Base-by-base conservation (phyloP, 2,329 filamentous ascomycete genomes). In the Mariannaea sp. region DNA sequence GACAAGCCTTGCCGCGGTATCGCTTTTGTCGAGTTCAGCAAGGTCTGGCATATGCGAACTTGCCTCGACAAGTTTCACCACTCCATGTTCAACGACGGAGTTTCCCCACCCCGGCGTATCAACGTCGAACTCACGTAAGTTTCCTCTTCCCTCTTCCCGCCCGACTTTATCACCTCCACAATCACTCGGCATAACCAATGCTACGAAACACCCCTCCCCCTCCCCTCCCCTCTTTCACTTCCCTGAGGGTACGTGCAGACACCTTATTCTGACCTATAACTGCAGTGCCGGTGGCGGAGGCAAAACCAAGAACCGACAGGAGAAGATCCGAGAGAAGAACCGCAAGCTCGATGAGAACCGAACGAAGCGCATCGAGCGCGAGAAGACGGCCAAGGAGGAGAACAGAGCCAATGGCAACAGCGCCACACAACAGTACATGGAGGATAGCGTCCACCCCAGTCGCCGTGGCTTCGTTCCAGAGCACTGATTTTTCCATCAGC, bases 11-110 rank as follows among this genome's bases (percentile, higher is more conserved):
- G 84, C 67, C 87, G 87, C 62, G 90, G 91, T 29, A 88, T 89
- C 65, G 91, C 90, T 5, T 96, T 97, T 72, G 79, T 97, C 64
- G 93, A 97, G 73, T 97, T 97, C 69, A 85, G 85, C 59, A 82
- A 85, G 62, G 95, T 87, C 74, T 89, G 92, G 73, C 85, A 88
- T 69, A 95, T 96, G 91, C 89, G 95, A 79, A 94, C 90, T 26
- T 96, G 91, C 68, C 80, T 97, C 56, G 90, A 92, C 73, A 85
- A 91, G 59, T 93, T 93, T 75, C 92, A 97, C 75, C 92, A 97
- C 75, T 88, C 85, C 55, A 80, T 81, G 59, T 95, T 97, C 69
- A 73, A 78, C 69, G 78, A 86, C 72, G 76, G 78, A 58, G 57
- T 73, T 13, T 77, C 75, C 35, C 70, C 76, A 13, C 75, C 85